These are phyloP conservation scores for Penicillium ucsense DNA, from an alignment of 495 filamentous ascomycete genomes.

Conservation along the genomic window DNA sequence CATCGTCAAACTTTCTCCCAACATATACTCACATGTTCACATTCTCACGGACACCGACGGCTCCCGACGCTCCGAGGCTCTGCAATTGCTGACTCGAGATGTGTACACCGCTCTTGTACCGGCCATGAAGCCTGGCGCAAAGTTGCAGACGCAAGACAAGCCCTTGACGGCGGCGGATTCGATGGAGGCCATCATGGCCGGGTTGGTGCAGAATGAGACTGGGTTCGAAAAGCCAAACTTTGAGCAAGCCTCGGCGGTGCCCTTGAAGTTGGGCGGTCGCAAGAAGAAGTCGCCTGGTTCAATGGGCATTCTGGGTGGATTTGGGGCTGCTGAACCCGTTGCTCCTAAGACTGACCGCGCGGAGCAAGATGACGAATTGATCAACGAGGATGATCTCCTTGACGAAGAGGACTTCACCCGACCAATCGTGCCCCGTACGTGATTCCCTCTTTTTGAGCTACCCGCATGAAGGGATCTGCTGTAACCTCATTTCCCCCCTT, in stretches of 20 bases:
- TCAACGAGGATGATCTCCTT: conserved; percentile 82
- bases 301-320: conserved; percentile 30
- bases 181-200: conserved; percentile 71
- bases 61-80: conserved; percentile 46
- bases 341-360: conserved; percentile 24
- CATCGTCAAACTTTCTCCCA: conserved; percentile 63
- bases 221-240: conserved; percentile 68
- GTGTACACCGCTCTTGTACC: conserved; percentile 58
- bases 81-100: conserved; percentile 52
- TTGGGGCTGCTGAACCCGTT: conserved; percentile 32
- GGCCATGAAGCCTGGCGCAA: conserved; percentile 61
- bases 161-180: conserved; percentile 36
- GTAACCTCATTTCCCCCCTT: no score
- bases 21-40: conserved; percentile 76
- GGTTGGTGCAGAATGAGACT: conserved; percentile 52
- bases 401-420: conserved; percentile 69
- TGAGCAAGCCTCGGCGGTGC: conserved; percentile 53
- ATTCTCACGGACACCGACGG: conserved; percentile 71
- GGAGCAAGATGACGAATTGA: conserved; percentile 66
- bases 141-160: conserved; percentile 60
- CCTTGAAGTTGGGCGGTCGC: conserved; percentile 59
- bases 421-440: conserved; percentile 68
- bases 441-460: background rate
- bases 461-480: no score
- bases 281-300: conserved; percentile 42